Evolutionary conservation across 495 filamentous ascomycete genomes (phyloP), one percentile per base, ranked within the genome.

Genomic region (Penicillium chermesinum): DNA sequence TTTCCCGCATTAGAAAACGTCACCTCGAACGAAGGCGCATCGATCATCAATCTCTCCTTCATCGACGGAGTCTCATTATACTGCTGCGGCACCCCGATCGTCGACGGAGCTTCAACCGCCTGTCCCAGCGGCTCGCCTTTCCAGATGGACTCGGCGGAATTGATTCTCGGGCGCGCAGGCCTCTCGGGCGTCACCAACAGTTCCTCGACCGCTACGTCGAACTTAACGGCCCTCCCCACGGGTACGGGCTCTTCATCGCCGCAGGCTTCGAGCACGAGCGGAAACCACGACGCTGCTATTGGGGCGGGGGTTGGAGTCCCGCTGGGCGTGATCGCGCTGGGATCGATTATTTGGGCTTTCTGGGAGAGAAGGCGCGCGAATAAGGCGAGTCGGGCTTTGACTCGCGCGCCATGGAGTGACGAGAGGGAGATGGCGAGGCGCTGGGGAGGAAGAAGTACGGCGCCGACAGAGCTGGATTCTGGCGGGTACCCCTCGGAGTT

Each of bases 241-340:
- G 63, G 40, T 57, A 74, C 30, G 38, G 63, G 9, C 34, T 36
- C 38, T 4, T 7, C 39, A 6, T 20, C 41, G 13, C 59, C 69
- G 12, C 8, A 13, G 7, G 21, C 4, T 14, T 25, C 32, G 17
- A 59, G 83, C 36, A 58, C 72, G 14, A 59, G 64, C 30, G 27
- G 21, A 38, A 40, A 38, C 36, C 42, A 51, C n/a, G 35, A 52
- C 27, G 50, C 47, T 8, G 58, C 66, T 7, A 50, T 69, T 8
- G 64, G 64, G 3, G 64, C 49, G 2, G 66, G 64, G 4, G 52
- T 57, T 8, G 59, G 59, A 9, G 56, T 58, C 4, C 63, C 66
- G 1, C 43, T 61, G 4, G 56, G 58, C 5, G 54, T 64, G 7
- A 60, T 71, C 16, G 67, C 56, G 5, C 54, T 70, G 5, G 63